A percentile compares a stretch with the other conserved stretches of the same genome.
Evolutionary conservation across 495 filamentous ascomycete species (phyloP).

Genomic region (Amphirosellinia nigrospora): DNA sequence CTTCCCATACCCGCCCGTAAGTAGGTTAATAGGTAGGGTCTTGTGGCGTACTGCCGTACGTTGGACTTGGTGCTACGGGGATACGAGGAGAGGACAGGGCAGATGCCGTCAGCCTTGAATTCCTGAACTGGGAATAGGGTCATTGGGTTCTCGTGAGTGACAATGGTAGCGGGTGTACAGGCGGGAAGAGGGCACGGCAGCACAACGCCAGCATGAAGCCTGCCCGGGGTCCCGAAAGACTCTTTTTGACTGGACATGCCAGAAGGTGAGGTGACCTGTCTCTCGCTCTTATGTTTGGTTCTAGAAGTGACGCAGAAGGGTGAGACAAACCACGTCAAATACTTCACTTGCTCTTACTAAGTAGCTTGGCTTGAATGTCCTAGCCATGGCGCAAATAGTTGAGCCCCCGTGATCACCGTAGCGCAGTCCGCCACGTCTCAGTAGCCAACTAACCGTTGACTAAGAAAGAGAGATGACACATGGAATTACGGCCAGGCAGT

Average conservation of each 20-base stretch:
- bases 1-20: not conserved
- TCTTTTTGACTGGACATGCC: conserved; percentile 12
- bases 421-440: not conserved
- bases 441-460: not conserved
- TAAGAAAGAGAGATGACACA: not conserved
- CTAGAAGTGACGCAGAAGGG: conserved; percentile 12
- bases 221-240: not conserved
- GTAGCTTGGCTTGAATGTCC: not conserved
- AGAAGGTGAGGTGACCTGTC: conserved; percentile 14
- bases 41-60: conserved; percentile 2
- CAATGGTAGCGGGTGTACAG: conserved; percentile 1
- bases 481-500: not conserved
- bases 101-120: conserved; percentile 25
- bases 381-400: not conserved
- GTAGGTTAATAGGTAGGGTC: conserved; percentile 9
- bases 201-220: conserved; percentile 7
- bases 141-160: conserved; percentile 13
- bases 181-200: conserved; percentile 1
- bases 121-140: conserved; percentile 12
- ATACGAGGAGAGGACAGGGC: not conserved
- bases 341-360: not conserved
- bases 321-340: conserved; percentile 1
- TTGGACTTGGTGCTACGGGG: conserved; percentile 7
- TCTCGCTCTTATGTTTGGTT: conserved; percentile 11
- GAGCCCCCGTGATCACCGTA: not conserved